Percentiles rank a stretch among this genome's conserved stretches.
Conservation (phyloP, 805 yeast species). For the Kodamaea lidongshanica region DNA sequence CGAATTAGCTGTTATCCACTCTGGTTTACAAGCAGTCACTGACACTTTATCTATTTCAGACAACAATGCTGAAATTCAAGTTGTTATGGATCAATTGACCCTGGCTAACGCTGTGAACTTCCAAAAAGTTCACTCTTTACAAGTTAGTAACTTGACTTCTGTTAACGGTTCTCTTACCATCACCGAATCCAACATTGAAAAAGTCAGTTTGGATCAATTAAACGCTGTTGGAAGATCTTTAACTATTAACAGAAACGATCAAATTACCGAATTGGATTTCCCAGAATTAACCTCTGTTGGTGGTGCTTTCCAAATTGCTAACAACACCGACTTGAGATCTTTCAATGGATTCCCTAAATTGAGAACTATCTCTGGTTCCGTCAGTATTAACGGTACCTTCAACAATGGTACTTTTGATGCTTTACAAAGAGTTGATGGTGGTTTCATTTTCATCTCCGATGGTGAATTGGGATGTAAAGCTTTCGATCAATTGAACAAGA, state of each 20-base stretch:
- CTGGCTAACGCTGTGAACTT: constrained; percentile 88
- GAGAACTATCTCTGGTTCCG: constrained; percentile 81
- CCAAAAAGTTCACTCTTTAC: constrained; percentile 70
- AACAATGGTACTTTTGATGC: constrained; percentile 69
- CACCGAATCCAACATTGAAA: constrained; percentile 61
- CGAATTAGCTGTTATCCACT: constrained; percentile 64
- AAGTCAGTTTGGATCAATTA: constrained; percentile 50
- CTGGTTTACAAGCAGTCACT: constrained; percentile 69
- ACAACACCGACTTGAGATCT: constrained; percentile 66
- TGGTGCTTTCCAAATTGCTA: constrained; percentile 89
- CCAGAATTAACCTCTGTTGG: constrained; percentile 66
- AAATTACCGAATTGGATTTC: constrained; percentile 64
- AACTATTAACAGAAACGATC: constrained; percentile 65
- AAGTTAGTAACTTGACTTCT: constrained; percentile 58
- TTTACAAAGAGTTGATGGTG: constrained; percentile 82
- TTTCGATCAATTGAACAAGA: constrained; percentile 64
- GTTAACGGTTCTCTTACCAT: constrained; percentile 82
- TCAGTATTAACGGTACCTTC: constrained; percentile 73
- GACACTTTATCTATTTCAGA: constrained; percentile 71
- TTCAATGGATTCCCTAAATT: constrained; percentile 72
- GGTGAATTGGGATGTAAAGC: constrained; percentile 78
- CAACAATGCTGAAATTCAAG: constrained; percentile 75
- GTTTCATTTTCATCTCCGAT: constrained; percentile 70
- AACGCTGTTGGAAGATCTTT: constrained; percentile 73
- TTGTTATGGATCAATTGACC: constrained; percentile 59